These are phyloP conservation scores for Diaporthe australafricana DNA, from an alignment of 2,329 filamentous ascomycete genomes.

Conservation along the genomic window DNA sequence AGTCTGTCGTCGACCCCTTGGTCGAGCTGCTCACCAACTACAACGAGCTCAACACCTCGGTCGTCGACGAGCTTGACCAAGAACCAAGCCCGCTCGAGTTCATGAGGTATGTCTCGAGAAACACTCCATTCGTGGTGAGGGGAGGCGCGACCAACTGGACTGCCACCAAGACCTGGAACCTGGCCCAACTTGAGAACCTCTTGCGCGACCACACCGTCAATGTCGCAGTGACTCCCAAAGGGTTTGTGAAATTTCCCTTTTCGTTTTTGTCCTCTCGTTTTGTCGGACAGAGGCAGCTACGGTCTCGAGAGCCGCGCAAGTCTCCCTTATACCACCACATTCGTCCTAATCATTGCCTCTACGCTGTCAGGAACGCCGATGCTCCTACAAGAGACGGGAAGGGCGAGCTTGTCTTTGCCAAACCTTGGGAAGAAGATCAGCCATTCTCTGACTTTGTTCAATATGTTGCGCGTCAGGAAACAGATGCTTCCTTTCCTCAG, in stretches of 20 bases:
- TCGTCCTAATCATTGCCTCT: conserved; percentile 7
- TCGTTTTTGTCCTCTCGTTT: not conserved
- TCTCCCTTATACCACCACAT: not conserved
- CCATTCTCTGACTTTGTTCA: conserved; percentile 72
- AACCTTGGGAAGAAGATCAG: conserved; percentile 76
- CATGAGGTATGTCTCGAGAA: conserved; percentile 79
- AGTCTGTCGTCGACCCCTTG: conserved; percentile 53
- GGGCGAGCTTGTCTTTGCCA: conserved; percentile 68
- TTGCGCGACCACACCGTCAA: conserved; percentile 72
- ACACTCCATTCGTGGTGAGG: conserved; percentile 80
- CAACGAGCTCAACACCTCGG: conserved; percentile 75
- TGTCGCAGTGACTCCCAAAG: conserved; percentile 81
- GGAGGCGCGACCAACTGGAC: conserved; percentile 72
- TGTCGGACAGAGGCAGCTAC: not conserved
- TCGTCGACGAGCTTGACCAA: conserved; percentile 69
- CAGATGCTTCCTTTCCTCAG: conserved; percentile 44
- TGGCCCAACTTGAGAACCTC: conserved; percentile 65
- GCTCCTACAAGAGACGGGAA: conserved; percentile 58
- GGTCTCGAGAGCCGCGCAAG: not conserved
- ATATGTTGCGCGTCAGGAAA: conserved; percentile 70
- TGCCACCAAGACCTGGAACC: conserved; percentile 72
- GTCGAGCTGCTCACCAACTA: conserved; percentile 74
- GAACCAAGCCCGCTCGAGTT: conserved; percentile 83
- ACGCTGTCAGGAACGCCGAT: conserved; percentile 57
- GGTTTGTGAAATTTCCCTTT: conserved; percentile 57